phyloP scores from a whole-genome alignment of 2,329 filamentous ascomycete genomes.

The Aspergillus fumigatus region DNA sequence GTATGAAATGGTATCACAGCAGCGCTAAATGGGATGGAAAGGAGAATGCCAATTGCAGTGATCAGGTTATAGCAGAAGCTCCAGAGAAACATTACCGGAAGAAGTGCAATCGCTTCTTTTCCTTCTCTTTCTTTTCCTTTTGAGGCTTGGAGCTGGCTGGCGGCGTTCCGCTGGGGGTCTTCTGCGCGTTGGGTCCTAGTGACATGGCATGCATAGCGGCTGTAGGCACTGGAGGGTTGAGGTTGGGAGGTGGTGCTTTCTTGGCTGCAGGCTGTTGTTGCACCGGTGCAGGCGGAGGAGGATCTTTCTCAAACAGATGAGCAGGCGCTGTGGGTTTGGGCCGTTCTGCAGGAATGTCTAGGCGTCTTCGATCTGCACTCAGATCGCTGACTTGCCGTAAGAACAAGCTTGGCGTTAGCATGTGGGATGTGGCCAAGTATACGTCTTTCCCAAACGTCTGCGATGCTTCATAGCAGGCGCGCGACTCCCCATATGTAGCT shows the following conservation, averaged over 20 bases:
- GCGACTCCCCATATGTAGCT: constrained; percentile 85
- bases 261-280: constrained; percentile 37
- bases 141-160: constrained; percentile 22
- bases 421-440: constrained; percentile 86
- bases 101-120: constrained; percentile 56
- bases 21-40: constrained; percentile 21
- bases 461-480: constrained; percentile 83
- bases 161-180: constrained; percentile 15
- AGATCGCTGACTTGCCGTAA: constrained; percentile 78
- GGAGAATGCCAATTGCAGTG: constrained; percentile 6
- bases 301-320: constrained; percentile 75
- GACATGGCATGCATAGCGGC: constrained; percentile 35
- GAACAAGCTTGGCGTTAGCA: constrained; percentile 82
- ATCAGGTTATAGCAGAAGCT: not conserved
- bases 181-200: constrained; percentile 39
- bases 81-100: constrained; percentile 35
- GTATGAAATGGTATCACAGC: constrained; percentile 33
- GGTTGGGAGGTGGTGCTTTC: constrained; percentile 18
- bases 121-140: constrained; percentile 43
- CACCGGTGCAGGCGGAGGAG: constrained; percentile 43
- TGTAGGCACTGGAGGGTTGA: constrained; percentile 26
- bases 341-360: constrained; percentile 76
- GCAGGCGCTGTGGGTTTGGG: constrained; percentile 77
- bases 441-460: constrained; percentile 70
- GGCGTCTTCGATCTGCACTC: constrained; percentile 65